Evolutionary conservation across 306 rosid genomes (phyloP), one percentile per base, ranked within the genome.

Genomic region (Urtica urens): DNA sequence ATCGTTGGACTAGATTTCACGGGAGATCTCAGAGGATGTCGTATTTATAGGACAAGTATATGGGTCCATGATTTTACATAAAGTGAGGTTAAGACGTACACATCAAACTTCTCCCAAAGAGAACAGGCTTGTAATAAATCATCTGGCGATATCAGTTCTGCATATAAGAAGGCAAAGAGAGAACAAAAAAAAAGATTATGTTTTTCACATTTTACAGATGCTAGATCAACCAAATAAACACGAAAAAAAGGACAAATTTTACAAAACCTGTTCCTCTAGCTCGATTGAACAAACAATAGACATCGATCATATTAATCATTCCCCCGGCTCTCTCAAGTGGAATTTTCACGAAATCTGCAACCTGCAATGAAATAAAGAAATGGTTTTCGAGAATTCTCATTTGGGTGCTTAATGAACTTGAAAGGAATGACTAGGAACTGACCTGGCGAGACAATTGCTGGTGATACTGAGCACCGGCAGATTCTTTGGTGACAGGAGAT

Each of bases 391-490:
- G 40, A 35, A 35, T 28, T 4, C 6, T 28, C 4, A 10, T 28
- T 4, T 28, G 6, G 4, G 33, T 28, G 33, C 33, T 27, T 29
- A 17, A 17, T 28, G 27, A 24, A 23, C 54, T 17, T 50, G 30
- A 18, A 60, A 12, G 25, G 7, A 8, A 21, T 34, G 2, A 70
- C 51, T 49, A 43, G 51, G 30, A 30, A 65, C 34, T 31, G 64
- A 90, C 95, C 99, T 90, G 99, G 40, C 94, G 95, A 42, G 93
- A 85, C 70, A 90, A 49, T 57, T 90, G 94, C 51, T 85, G 99
- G 72, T 90, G 99, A 69, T 90, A 90, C 66, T 79, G 53, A 38
- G 95, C 94, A 53, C 99, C 99, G 0, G 99, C 95, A 48, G 99
- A 84, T 79, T 85, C 99, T 73, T 85, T 90, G 9, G 99, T 90